Evolutionary conservation across 139 green algal genomes (phyloP), one percentile per base, ranked within the genome.

Genomic region (Auxenochlorella protothecoides): DNA sequence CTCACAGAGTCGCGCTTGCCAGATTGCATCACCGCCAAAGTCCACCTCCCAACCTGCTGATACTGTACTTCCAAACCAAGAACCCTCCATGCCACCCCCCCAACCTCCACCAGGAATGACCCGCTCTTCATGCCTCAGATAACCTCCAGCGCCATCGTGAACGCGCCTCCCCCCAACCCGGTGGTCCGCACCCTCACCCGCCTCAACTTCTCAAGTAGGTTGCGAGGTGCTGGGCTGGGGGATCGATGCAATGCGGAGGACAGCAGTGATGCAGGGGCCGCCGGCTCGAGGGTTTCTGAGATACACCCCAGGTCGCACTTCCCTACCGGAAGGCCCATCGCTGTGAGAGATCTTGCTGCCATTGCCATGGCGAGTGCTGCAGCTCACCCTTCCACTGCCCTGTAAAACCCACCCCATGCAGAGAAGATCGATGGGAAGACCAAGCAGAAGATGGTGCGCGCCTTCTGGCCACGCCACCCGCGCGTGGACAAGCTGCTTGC

Each of bases 121-220:
- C 81, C 80, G 5, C 68, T 72, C 8, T 83, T 59, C 74, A 83
- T 86, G 70, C 73, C 71, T 12, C 82, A 87, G 69, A 81, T 87
- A 66, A 82, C 84, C 62, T 69, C 53, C 60, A 84, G 74, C 53
- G 83, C 83, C 5, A 87, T 88, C 65, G 66, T 85, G n/a, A 88
- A 88, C 63, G 69, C 63, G 4, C 81, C 83, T 11, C 83, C 83
- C 3, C 83, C 83, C 0, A 53, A 62, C 56, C 59, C 66, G 14
- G 68, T 85, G 5, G 68, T 86, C 11, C 74, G 65, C 8, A 79
- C 85, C 70, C 70, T 89, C 56, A 75, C 79, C 56, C 68, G 71
- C 27, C 78, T 68, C 57, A 81, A 83, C 67, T 76, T 70, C 55
- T 59, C 76, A 14, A 66, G 71, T 59, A 62, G 9, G 57, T 62